A percentile compares a stretch with the other conserved stretches of the same genome.
These are phyloP conservation scores for Barnettozyma hawaiiensis DNA, from an alignment of 1,139 yeast genomes.

Conservation along the genomic window DNA sequence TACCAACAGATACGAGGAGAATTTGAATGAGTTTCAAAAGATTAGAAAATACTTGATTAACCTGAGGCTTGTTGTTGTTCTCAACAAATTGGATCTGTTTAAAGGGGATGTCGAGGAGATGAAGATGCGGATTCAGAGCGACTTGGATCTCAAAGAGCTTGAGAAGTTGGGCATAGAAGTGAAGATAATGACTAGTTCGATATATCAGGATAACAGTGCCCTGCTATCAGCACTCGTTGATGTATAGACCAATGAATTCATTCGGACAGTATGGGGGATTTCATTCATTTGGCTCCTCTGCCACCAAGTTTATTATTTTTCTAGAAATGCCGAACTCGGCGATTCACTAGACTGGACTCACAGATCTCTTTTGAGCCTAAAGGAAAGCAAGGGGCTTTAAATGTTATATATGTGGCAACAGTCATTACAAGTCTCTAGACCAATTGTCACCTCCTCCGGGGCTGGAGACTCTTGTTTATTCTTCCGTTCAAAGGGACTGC, in stretches of 20 bases:
- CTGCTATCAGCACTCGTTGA: slow-evolving; percentile 44
- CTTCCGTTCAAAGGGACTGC: background rate
- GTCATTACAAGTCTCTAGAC: background rate
- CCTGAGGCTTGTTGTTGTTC: slow-evolving; percentile 51
- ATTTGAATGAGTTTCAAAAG: slow-evolving; percentile 53
- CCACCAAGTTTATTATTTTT: background rate
- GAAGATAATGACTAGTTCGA: slow-evolving; percentile 34
- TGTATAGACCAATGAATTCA: slow-evolving; percentile 25
- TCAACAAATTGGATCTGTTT: slow-evolving; percentile 55
- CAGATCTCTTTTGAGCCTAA: too few relatives aligned
- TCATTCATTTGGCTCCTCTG: too few relatives aligned
- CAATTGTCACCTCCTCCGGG: too few relatives aligned
- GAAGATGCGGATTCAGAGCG: slow-evolving; percentile 21
- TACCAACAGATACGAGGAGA: slow-evolving; percentile 55
- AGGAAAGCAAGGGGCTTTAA: too few relatives aligned
- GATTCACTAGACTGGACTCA: background rate
- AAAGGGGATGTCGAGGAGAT: slow-evolving; percentile 18
- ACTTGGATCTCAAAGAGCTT: slow-evolving; percentile 18
- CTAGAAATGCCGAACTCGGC: background rate
- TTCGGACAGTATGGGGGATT: too few relatives aligned
- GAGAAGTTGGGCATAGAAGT: slow-evolving; percentile 10
- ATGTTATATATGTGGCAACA: background rate
- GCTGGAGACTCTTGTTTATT: too few relatives aligned
- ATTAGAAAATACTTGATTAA: slow-evolving; percentile 66
- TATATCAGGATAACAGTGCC: slow-evolving; percentile 18